Evolutionary conservation across 495 filamentous ascomycete genomes (phyloP).

Genomic region (Jackrogersella multiformis): DNA sequence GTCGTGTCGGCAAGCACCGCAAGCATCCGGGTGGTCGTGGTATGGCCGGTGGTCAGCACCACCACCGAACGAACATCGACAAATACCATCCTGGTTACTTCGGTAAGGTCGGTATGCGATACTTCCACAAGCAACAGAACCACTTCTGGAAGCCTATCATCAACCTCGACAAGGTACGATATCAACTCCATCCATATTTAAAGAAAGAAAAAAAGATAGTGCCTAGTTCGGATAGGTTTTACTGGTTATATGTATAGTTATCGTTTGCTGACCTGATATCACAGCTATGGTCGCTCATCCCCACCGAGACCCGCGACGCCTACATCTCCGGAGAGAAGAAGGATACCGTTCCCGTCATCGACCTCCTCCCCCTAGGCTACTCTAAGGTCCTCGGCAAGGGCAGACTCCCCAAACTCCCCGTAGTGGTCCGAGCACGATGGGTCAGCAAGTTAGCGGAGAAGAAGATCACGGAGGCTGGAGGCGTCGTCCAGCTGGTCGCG

Average conservation of each 20-base stretch:
- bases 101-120: conserved; percentile 96
- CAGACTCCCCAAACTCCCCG: conserved; percentile 81
- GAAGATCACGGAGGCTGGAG: conserved; percentile 95
- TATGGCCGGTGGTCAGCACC: conserved; percentile 97
- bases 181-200: too few relatives aligned
- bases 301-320: conserved; percentile 81
- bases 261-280: conserved; percentile 55
- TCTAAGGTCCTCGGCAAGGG: conserved; percentile 95
- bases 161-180: conserved; percentile 87
- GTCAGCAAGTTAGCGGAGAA: conserved; percentile 88
- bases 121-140: conserved; percentile 90
- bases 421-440: conserved; percentile 89
- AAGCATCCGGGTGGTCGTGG: conserved; percentile 94
- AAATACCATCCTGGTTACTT: conserved; percentile 79
- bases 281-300: conserved; percentile 85
- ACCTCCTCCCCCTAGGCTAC: conserved; percentile 91
- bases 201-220: too few relatives aligned
- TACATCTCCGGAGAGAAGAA: conserved; percentile 76
- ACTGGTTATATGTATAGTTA: conserved; percentile 49
- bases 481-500: conserved; percentile 90
- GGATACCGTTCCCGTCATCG: conserved; percentile 89
- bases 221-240: not conserved
- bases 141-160: conserved; percentile 92
- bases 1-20: conserved; percentile 91
- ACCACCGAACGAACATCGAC: conserved; percentile 93